phyloP scores from a whole-genome alignment of 257 asterid species.

The Striga asiatica region DNA sequence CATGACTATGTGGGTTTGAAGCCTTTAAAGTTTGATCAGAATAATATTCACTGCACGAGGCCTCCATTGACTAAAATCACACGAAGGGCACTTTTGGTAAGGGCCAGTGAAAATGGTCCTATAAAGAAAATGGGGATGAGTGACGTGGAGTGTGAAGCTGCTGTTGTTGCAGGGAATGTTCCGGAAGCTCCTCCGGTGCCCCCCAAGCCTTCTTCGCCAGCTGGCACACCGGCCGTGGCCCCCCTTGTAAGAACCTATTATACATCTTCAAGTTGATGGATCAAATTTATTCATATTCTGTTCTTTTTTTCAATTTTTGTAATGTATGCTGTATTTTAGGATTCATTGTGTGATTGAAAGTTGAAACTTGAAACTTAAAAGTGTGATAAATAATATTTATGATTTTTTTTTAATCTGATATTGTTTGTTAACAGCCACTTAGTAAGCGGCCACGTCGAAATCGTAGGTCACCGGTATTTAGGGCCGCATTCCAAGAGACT shows the following conservation, averaged over 20 bases:
- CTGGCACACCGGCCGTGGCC: slow-evolving; percentile 55
- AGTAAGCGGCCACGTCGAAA: slow-evolving; percentile 80
- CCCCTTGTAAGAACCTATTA: slow-evolving; percentile 44
- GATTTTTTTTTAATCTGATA: neutral
- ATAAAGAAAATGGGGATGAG: slow-evolving; percentile 43
- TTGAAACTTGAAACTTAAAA: neutral
- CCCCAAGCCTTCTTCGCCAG: slow-evolving; percentile 59
- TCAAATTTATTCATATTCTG: no score
- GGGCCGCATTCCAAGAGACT: slow-evolving; percentile 93
- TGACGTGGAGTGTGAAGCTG: slow-evolving; percentile 77
- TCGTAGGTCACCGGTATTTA: slow-evolving; percentile 56
- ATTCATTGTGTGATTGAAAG: neutral
- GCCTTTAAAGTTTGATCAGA: slow-evolving; percentile 21
- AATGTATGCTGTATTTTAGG: neutral
- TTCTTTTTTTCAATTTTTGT: neutral
- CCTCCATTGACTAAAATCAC: slow-evolving; percentile 16
- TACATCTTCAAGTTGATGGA: neutral
- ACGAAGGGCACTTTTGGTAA: slow-evolving; percentile 14
- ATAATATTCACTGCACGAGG: slow-evolving; percentile 11
- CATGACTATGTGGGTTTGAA: slow-evolving; percentile 29
- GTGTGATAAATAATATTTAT: neutral
- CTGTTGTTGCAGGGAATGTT: slow-evolving; percentile 64
- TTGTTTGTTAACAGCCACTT: slow-evolving; percentile 45
- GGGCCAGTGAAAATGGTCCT: slow-evolving; percentile 36
- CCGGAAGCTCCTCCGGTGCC: slow-evolving; percentile 91